Percentiles rank a stretch among this genome's conserved stretches.
phyloP scores from a whole-genome alignment of 208 protist species.

The Leishmania martiniquensis region DNA sequence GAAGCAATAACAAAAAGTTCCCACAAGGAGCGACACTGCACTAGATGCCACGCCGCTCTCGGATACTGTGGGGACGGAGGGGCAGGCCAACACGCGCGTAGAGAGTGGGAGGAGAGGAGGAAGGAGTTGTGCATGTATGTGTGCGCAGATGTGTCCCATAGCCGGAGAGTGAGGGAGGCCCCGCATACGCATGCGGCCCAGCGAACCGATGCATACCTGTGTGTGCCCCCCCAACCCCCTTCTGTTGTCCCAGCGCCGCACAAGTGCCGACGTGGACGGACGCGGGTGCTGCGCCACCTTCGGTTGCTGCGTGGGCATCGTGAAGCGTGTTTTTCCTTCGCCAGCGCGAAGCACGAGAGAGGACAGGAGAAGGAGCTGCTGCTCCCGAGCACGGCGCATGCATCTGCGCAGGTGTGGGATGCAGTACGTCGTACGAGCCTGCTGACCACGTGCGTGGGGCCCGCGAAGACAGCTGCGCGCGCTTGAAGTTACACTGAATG shows the following conservation, averaged over 20 bases:
- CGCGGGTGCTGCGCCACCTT: background rate
- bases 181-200: background rate
- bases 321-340: background rate
- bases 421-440: background rate
- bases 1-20: background rate
- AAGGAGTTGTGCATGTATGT: background rate
- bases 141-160: background rate
- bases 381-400: background rate
- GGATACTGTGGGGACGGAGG: background rate
- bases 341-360: background rate
- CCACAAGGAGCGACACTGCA: background rate
- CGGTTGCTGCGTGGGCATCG: background rate
- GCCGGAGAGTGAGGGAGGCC: background rate
- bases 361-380: background rate
- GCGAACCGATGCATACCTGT: background rate
- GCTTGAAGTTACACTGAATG: background rate
- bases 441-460: background rate
- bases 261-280: background rate
- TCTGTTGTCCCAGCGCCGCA: background rate
- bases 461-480: background rate
- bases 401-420: background rate
- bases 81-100: background rate
- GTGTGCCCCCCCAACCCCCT: background rate
- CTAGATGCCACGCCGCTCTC: background rate
- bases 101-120: background rate